A percentile compares a stretch with the other conserved stretches of the same genome.
These are phyloP conservation scores for Hypoxylon sp. DNA, from an alignment of 2,329 filamentous ascomycete species.

Conservation along the genomic window DNA sequence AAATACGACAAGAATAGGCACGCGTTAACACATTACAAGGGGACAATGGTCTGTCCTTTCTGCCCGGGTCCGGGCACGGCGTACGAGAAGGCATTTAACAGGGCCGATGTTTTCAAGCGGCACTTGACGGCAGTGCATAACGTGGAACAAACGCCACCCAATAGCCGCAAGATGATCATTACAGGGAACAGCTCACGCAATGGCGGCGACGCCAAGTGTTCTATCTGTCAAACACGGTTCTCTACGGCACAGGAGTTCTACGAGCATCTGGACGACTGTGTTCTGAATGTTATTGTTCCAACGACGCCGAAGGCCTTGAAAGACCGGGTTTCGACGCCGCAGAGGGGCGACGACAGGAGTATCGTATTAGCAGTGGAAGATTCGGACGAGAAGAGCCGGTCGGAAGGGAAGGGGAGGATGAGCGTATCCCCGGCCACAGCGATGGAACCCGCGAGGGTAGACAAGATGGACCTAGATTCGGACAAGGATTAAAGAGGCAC, in stretches of 20 bases:
- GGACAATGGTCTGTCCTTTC: slow-evolving; percentile 96
- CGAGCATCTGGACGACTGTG: slow-evolving; percentile 84
- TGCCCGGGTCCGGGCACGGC: slow-evolving; percentile 89
- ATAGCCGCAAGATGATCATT: slow-evolving; percentile 79
- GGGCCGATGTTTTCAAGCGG: slow-evolving; percentile 95
- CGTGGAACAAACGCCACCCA: slow-evolving; percentile 92
- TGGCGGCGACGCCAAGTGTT: slow-evolving; percentile 81
- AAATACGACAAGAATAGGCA: slow-evolving; percentile 98
- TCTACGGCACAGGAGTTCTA: slow-evolving; percentile 94
- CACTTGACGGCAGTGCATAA: slow-evolving; percentile 91
- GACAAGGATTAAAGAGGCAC: slow-evolving; percentile 42
- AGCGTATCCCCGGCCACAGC: slow-evolving; percentile 36
- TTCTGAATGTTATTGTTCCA: slow-evolving; percentile 69
- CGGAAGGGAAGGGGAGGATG: slow-evolving; percentile 30
- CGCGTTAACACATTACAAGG: slow-evolving; percentile 95
- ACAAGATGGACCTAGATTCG: slow-evolving; percentile 51
- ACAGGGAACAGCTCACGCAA: slow-evolving; percentile 48
- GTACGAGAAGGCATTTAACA: slow-evolving; percentile 94
- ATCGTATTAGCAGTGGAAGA: slow-evolving; percentile 42
- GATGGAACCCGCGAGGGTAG: slow-evolving; percentile 41
- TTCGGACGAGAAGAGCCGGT: slow-evolving; percentile 41
- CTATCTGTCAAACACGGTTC: slow-evolving; percentile 85
- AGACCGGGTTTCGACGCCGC: slow-evolving; percentile 45
- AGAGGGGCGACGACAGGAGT: slow-evolving; percentile 43
- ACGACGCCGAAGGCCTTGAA: slow-evolving; percentile 52